These are phyloP conservation scores for Eutrema salsugineum DNA, from an alignment of 441 rosid genomes.

Conservation along the genomic window DNA sequence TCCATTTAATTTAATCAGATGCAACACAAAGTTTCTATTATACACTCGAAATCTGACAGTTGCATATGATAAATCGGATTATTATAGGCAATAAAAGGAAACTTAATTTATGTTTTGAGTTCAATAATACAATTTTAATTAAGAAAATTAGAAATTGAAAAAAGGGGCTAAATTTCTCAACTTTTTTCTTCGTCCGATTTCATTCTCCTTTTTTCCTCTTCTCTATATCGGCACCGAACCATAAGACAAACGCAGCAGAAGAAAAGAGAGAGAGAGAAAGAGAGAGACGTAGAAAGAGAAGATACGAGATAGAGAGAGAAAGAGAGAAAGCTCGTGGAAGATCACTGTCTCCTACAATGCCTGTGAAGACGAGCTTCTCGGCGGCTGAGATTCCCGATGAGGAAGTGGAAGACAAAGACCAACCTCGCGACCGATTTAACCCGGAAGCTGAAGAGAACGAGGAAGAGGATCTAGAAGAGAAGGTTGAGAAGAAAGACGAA, in stretches of 20 bases:
- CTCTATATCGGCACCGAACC: constrained; percentile 19
- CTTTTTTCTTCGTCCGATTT: constrained; percentile 18
- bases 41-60: not conserved
- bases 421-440: constrained; percentile 34
- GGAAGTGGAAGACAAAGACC: constrained; percentile 23
- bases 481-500: constrained; percentile 8
- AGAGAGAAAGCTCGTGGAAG: not conserved
- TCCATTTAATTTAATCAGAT: not conserved
- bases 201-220: not conserved
- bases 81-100: not conserved
- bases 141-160: not conserved
- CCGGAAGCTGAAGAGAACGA: not conserved
- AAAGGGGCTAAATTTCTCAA: constrained; percentile 16
- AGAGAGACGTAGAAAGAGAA: not conserved
- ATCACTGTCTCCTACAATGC: constrained; percentile 44
- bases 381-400: constrained; percentile 38
- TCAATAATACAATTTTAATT: not conserved
- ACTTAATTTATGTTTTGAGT: not conserved
- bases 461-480: constrained; percentile 26
- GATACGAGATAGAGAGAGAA: not conserved
- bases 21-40: not conserved
- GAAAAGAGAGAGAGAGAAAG: not conserved
- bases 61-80: not conserved
- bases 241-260: constrained; percentile 3
- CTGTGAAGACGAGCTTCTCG: constrained; percentile 54